Base-by-base conservation (phyloP, 495 filamentous ascomycete genomes). In the Pseudevernia furfuracea region DNA sequence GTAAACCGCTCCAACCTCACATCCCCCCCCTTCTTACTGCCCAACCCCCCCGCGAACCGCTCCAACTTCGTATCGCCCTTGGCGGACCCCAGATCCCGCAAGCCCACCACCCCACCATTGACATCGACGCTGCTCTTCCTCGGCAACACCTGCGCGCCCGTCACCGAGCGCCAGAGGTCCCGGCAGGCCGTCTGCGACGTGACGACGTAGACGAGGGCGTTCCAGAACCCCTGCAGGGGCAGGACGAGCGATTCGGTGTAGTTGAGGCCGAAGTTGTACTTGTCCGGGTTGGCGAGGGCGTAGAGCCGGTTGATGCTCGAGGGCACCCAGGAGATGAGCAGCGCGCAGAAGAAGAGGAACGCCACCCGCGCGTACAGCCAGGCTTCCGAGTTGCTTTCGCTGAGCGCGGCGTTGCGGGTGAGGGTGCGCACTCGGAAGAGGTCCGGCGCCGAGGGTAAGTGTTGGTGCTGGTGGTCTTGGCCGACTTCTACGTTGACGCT, bases 161-260 rank as follows among this genome's bases (percentile, higher is more conserved):
- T 41, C n/a, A 62, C 25, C 1, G 57, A 46, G 32, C 66, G 62
- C 48, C 58, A 67, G 2, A 71, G 44, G 14, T 65, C 60, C 2
- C 60, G 44, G 23, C 61, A 66, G 0, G 69, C 69, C 7, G 69
- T 74, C 71, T 75, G 77, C 7, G 80, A 82, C 4, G 89, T 90
- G 25, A 84, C 84, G 17, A 85, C 72, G 74, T 95, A 96, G 62
- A 96, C 90, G 60, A 90, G 71, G 25, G 84, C 84, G 69, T 95
- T 96, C 88, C 90, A 93, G 69, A 94, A 92, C 3, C 91, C 91
- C 70, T 95, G 91, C 0, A 92, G 78, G 0, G 91, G 91, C 28
- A 95, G 79, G 0, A 95, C 90, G 56, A 91, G 81, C 1, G 87
- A 84, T 34, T 86, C 84, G 55, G 85, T 81, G 62, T 86, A 87